Evolutionary conservation across 129 eudicot species (phyloP).

Genomic region (Calendula officinalis): DNA sequence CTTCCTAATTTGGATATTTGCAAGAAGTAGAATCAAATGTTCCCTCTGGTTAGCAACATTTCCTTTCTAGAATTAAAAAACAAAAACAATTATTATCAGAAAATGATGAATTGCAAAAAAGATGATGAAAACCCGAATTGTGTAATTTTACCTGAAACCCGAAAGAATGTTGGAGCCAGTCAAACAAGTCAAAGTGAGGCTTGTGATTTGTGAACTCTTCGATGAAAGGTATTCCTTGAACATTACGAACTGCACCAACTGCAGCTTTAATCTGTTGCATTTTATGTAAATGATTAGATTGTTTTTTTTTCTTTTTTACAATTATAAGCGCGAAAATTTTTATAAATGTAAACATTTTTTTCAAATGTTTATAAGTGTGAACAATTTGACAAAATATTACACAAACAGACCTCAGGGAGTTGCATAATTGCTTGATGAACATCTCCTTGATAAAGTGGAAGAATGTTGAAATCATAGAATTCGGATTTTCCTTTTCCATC

Average conservation of each 20-base stretch:
- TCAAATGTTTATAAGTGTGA: too few species aligned
- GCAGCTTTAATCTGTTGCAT: slow-evolving; percentile 76
- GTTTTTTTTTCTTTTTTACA: too few species aligned
- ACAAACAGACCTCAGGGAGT: slow-evolving; percentile 83
- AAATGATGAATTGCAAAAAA: neutral
- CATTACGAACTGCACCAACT: slow-evolving; percentile 61
- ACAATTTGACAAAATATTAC: neutral
- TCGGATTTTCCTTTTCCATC: slow-evolving; percentile 58
- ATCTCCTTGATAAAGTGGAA: slow-evolving; percentile 94
- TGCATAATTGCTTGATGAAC: slow-evolving; percentile 93
- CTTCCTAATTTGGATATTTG: slow-evolving; percentile 71
- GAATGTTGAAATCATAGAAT: slow-evolving; percentile 77
- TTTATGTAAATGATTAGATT: slow-evolving; percentile 7
- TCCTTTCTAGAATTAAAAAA: slow-evolving; percentile 57
- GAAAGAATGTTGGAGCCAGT: slow-evolving; percentile 83
- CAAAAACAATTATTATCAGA: neutral
- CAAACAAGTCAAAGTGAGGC: slow-evolving; percentile 60
- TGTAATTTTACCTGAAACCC: slow-evolving; percentile 71
- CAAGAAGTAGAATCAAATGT: slow-evolving; percentile 85
- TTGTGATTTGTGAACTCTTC: slow-evolving; percentile 50
- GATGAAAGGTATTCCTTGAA: slow-evolving; percentile 74
- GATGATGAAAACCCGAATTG: slow-evolving; percentile 1
- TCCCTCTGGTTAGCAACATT: slow-evolving; percentile 93
- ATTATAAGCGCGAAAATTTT: too few species aligned
- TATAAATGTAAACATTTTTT: too few species aligned